phyloP scores from a whole-genome alignment of 78 protist genomes.

The Polysphondylium violaceum region DNA sequence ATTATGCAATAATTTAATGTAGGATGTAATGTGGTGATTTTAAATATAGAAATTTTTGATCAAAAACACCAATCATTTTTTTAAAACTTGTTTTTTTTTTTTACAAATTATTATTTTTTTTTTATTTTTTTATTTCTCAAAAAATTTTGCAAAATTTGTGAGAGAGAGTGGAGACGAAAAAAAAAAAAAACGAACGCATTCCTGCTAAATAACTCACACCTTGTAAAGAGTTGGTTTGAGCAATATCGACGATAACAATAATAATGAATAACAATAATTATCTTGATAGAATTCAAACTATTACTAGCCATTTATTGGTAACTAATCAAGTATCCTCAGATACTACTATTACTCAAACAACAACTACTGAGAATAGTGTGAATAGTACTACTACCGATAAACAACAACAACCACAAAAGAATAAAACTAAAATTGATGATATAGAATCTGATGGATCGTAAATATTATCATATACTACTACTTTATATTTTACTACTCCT shows the following conservation, averaged over 20 bases:
- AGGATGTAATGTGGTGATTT: too few relatives aligned
- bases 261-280: background rate
- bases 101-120: background rate
- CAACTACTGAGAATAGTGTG: background rate
- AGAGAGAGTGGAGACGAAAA: too few relatives aligned
- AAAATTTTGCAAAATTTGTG: too few relatives aligned
- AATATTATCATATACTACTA: background rate
- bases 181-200: background rate
- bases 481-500: background rate
- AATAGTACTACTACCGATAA: too few relatives aligned
- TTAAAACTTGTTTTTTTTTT: background rate
- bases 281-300: conserved; percentile 6
- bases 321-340: conserved; percentile 22
- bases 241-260: background rate
- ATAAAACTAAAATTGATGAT: conserved; percentile 17
- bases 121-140: conserved; percentile 1
- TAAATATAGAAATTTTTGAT: background rate
- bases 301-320: conserved; percentile 1
- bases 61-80: background rate
- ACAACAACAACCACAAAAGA: conserved; percentile 9
- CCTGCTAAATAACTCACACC: background rate
- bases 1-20: background rate
- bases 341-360: background rate
- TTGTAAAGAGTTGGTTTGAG: background rate
- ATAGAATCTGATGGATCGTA: conserved; percentile 79